A percentile compares a stretch with the other conserved stretches of the same genome.
Conservation (phyloP, 192 early-diverging fungal species). For the Mortierella claussenii region DNA sequence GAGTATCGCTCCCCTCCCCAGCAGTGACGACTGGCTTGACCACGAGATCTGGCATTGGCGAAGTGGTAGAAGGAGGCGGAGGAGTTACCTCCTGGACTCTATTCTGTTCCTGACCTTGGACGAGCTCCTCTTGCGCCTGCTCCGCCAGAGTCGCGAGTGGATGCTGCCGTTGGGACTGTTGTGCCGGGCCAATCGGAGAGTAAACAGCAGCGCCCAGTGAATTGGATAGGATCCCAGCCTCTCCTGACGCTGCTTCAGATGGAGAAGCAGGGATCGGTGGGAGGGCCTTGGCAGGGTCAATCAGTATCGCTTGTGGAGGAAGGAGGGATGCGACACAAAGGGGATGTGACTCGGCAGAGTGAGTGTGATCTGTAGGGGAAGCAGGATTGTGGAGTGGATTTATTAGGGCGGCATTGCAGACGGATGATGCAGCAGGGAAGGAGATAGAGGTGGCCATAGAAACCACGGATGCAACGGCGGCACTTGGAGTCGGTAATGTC, state of each 20-base stretch:
- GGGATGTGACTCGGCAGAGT: not conserved
- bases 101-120: not conserved
- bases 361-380: slow-evolving; percentile 6
- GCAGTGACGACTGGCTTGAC: not conserved
- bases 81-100: not conserved
- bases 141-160: not conserved
- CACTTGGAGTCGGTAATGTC: slow-evolving; percentile 1
- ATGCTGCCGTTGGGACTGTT: not conserved
- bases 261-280: not conserved
- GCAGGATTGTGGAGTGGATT: not conserved
- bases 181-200: not conserved
- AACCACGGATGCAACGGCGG: not conserved
- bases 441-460: not conserved
- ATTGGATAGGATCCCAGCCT: not conserved
- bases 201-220: not conserved
- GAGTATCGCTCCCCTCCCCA: not conserved
- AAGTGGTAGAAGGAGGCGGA: not conserved
- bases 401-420: not conserved
- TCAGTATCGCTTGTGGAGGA: not conserved
- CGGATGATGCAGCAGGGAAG: not conserved
- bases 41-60: no score
- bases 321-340: not conserved
- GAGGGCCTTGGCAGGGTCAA: not conserved
- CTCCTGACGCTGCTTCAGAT: not conserved
- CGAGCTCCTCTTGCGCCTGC: not conserved